Evolutionary conservation across 75 land plant genomes (phyloP).

Genomic region (Selaginella tamariscina): DNA sequence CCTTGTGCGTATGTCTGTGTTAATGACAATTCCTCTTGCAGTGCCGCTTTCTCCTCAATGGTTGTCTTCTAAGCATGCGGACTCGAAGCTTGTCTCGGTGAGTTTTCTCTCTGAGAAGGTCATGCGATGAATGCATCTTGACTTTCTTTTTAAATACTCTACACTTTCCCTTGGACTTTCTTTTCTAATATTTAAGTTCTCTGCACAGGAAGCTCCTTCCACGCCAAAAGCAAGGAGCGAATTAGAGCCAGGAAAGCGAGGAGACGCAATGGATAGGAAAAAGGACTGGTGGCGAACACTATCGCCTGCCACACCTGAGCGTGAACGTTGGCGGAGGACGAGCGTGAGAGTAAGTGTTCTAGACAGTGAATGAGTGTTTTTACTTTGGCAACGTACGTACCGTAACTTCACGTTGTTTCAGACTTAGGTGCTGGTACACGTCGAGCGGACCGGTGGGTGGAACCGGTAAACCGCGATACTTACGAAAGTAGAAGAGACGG

Average conservation of each 20-base stretch:
- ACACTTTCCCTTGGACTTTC: neutral
- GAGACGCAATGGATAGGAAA: conserved; percentile 52
- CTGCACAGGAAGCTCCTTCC: neutral
- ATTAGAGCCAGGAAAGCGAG: neutral
- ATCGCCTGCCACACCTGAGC: conserved; percentile 15
- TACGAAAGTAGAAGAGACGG: conserved; percentile 77
- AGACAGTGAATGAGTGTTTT: conserved; percentile 72
- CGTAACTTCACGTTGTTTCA: conserved; percentile 18
- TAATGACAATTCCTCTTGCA: neutral
- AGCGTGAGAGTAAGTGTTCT: conserved; percentile 79
- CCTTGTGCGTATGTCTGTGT: neutral
- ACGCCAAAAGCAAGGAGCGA: neutral
- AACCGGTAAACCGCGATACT: conserved; percentile 32
- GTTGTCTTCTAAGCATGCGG: conserved; percentile 69
- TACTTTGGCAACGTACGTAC: conserved; percentile 26
- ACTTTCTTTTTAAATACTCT: neutral
- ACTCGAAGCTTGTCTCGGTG: conserved; percentile 28
- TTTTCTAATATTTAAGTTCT: no score
- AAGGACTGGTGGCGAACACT: conserved; percentile 32
- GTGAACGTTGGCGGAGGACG: conserved; percentile 93
- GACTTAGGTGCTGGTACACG: conserved; percentile 43
- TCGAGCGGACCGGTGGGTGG: conserved; percentile 65
- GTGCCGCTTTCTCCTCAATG: conserved; percentile 96
- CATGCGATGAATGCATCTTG: no score
- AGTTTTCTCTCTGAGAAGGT: no score